Evolutionary conservation across 805 yeast species (phyloP).

Genomic region (Monosporozyma aerobia): DNA sequence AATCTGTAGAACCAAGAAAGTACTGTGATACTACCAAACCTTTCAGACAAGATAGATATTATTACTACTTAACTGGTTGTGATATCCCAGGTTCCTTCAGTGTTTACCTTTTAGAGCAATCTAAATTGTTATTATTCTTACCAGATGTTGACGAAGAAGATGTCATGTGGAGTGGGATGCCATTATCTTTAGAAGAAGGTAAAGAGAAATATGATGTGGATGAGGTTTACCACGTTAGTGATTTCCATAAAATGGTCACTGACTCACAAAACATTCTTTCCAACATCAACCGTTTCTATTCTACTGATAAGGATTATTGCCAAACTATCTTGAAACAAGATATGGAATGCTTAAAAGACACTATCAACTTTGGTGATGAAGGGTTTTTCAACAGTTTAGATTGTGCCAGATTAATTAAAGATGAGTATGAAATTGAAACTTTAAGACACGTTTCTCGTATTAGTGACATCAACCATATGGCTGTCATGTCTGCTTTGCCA

Average conservation of each 20-base stretch:
- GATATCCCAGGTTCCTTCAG: conserved; percentile 70
- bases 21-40: conserved; percentile 74
- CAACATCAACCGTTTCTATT: conserved; percentile 19
- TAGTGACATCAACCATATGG: conserved; percentile 79
- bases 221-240: conserved; percentile 56
- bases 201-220: conserved; percentile 65
- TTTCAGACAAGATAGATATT: conserved; percentile 84
- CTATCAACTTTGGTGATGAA: conserved; percentile 35
- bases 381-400: conserved; percentile 68
- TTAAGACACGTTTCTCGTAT: conserved; percentile 75
- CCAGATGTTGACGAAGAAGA: conserved; percentile 83
- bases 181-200: conserved; percentile 62
- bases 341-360: background rate
- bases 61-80: conserved; percentile 78
- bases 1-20: conserved; percentile 46
- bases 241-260: conserved; percentile 27
- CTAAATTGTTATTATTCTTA: conserved; percentile 59
- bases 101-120: conserved; percentile 43
- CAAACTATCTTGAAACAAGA: background rate
- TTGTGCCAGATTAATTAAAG: conserved; percentile 80
- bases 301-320: conserved; percentile 46
- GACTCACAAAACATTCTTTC: background rate
- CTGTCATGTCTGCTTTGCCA: conserved; percentile 88
- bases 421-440: conserved; percentile 65
- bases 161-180: conserved; percentile 94